A percentile compares a stretch with the other conserved stretches of the same genome.
Conservation (phyloP, 768 basidiomycete genomes). For the Russula sp. region DNA sequence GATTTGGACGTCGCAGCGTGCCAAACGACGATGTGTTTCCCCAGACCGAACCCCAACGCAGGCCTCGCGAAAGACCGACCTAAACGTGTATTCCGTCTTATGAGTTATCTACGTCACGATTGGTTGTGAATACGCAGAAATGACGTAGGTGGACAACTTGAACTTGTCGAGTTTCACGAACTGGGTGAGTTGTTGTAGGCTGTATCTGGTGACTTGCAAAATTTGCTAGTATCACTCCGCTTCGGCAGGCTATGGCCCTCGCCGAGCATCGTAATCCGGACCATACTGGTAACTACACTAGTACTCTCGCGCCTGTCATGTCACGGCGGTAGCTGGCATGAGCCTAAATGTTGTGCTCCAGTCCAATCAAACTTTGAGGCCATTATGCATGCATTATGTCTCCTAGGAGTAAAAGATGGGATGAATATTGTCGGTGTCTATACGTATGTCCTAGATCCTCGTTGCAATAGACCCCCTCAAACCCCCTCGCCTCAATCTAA, state of each 20-base stretch:
- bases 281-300: no score
- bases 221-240: not conserved
- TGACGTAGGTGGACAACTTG: not conserved
- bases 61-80: not conserved
- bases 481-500: not conserved
- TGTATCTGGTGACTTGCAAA: not conserved
- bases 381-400: not conserved
- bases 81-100: not conserved
- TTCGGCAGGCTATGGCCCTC: not conserved
- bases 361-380: slow-evolving; percentile 62
- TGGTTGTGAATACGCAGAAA: slow-evolving; percentile 51
- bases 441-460: not conserved
- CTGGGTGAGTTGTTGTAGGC: not conserved
- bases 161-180: not conserved
- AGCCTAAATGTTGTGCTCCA: not conserved
- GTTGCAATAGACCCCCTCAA: not conserved
- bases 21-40: slow-evolving; percentile 7
- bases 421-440: not conserved
- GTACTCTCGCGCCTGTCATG: not conserved
- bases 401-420: not conserved
- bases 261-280: not conserved
- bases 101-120: not conserved
- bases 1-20: not conserved
- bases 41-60: not conserved
- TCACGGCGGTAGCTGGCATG: not conserved